A percentile compares a stretch with the other conserved stretches of the same genome.
Conservation (phyloP, 2,329 filamentous ascomycete genomes). For the Fusarium stilboides region DNA sequence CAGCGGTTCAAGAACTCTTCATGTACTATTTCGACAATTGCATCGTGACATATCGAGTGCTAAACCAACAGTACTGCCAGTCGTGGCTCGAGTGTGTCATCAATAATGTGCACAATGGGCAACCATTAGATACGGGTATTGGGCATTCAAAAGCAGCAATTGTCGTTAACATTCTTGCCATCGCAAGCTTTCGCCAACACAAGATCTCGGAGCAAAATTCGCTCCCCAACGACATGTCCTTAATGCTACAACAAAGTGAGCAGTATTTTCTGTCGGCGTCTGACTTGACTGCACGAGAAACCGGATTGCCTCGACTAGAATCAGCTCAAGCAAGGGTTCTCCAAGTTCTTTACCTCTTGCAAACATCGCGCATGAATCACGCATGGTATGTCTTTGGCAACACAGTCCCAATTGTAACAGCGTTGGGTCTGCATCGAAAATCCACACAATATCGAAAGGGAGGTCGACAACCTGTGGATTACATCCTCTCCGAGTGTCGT, state of each 20-base stretch:
- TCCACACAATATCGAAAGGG: conserved; percentile 40
- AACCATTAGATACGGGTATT: conserved; percentile 57
- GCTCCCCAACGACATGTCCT: background rate
- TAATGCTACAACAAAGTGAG: conserved; percentile 47
- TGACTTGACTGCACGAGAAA: conserved; percentile 62
- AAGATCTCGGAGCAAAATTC: conserved; percentile 26
- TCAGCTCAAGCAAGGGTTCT: conserved; percentile 71
- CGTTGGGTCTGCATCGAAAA: conserved; percentile 57
- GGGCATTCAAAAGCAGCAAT: conserved; percentile 63
- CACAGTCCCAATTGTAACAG: conserved; percentile 66
- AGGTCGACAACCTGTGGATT: conserved; percentile 52
- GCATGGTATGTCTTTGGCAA: conserved; percentile 74
- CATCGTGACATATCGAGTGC: conserved; percentile 71
- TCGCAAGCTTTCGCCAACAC: conserved; percentile 54
- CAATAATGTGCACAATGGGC: conserved; percentile 54
- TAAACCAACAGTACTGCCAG: conserved; percentile 69
- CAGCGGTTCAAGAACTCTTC: conserved; percentile 57
- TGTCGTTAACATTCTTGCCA: conserved; percentile 64
- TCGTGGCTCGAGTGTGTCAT: conserved; percentile 62
- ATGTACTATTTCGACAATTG: conserved; percentile 73
- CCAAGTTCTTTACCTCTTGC: conserved; percentile 71
- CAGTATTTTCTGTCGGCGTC: conserved; percentile 60
- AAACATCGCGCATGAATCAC: conserved; percentile 72
- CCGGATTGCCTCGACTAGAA: conserved; percentile 67
- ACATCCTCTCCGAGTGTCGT: conserved; percentile 66